Evolutionary conservation across 2,329 filamentous ascomycete genomes (phyloP).

Genomic region (Zymoseptoria crescenta): DNA sequence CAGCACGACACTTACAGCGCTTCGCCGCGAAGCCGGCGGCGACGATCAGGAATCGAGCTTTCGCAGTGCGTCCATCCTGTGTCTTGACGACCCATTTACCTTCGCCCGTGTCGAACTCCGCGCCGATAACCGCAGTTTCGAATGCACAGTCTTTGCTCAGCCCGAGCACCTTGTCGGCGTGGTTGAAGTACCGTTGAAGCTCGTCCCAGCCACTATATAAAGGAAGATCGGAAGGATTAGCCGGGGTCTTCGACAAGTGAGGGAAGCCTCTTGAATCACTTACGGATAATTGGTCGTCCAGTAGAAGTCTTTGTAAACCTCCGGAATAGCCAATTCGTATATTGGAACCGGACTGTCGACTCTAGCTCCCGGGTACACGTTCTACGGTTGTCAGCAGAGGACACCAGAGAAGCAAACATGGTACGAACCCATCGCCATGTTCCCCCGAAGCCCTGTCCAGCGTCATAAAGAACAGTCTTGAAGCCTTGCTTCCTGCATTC

Average conservation of each 20-base stretch:
- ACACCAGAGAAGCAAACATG: not conserved
- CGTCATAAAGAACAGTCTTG: conserved; percentile 26
- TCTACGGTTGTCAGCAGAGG: conserved; percentile 7
- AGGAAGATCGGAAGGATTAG: too few species aligned
- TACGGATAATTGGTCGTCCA: conserved; percentile 36
- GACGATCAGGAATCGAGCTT: conserved; percentile 46
- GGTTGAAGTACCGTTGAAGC: conserved; percentile 51
- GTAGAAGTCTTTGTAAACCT: conserved; percentile 48
- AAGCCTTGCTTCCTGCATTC: conserved; percentile 32
- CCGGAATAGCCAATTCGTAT: conserved; percentile 32
- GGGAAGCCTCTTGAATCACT: too few species aligned
- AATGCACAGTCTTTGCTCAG: conserved; percentile 52
- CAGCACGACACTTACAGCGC: conserved; percentile 29
- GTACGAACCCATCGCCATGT: conserved; percentile 26
- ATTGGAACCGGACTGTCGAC: conserved; percentile 34
- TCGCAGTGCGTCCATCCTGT: conserved; percentile 44
- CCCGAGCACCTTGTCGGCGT: conserved; percentile 48
- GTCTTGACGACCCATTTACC: conserved; percentile 47
- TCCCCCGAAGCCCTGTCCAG: conserved; percentile 27
- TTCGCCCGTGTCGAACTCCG: conserved; percentile 42
- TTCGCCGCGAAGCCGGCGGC: conserved; percentile 53
- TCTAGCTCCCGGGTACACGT: conserved; percentile 34
- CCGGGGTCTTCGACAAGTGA: too few species aligned
- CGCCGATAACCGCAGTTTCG: conserved; percentile 47
- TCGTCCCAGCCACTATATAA: conserved; percentile 34